Evolutionary conservation across 192 early-diverging fungal genomes (phyloP), one percentile per base, ranked within the genome.

Genomic region (Umbelopsis isabellina): DNA sequence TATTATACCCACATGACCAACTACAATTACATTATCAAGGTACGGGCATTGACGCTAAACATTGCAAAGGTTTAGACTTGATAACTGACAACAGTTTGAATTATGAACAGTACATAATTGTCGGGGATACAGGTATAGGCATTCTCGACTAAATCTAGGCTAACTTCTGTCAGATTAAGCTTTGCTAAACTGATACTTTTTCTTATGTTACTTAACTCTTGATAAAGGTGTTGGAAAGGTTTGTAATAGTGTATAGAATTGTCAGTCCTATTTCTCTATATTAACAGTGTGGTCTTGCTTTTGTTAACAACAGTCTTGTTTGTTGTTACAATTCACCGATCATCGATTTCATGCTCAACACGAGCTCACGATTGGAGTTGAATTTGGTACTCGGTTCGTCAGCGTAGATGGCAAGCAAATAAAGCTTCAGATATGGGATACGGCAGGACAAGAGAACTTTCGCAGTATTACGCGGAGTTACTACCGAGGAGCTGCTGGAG

Each of bases 381-480:
- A 91, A 64, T 94, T 92, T 81, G 92, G 92, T 16, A 88, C 92
- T 41, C 89, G 90, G 45, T 89, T 92, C 74, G 88, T 94, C 68
- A 84, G 52, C 75, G 80, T 91, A 12, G 88, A 92, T 58, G 88
- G 88, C 49, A 94, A 93, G 71, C 84, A 87, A 74, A 91, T 97
- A 72, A 95, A 95, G 82, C 86, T 97, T 16, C 93, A 97, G 75
- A 94, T 97, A 71, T 97, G 96, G 96, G 95, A 96, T 75, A 95
- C 95, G 13, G 92, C 92, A 27, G 92, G 92, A 66, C 92, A 94
- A 76, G 92, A 94, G 70, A 92, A 91, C 13, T 94, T 94, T 80
- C 84, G 92, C 68, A 91, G 90, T 74, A 94, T 94, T 68, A 94
- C 92, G 21, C 81, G 91, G 67, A 92, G 90, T 77, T 94, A 94